Evolutionary conservation across 164 flowering plant genomes (phyloP).

Genomic region (Annona squamosa): DNA sequence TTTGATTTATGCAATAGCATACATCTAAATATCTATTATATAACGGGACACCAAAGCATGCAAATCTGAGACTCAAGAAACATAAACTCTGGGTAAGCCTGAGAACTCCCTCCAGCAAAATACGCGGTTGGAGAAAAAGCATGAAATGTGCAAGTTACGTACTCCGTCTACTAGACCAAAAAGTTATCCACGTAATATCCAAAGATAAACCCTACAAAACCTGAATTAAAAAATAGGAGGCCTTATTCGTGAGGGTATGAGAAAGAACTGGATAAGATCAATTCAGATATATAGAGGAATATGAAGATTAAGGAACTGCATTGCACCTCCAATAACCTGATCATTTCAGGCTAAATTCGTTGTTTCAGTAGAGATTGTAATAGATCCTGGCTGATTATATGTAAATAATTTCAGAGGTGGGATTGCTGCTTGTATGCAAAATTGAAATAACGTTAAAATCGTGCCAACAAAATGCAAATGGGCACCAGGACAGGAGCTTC

Average conservation of each 20-base stretch:
- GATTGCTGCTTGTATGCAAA: background rate
- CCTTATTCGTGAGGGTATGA: conserved; percentile 39
- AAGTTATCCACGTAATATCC: background rate
- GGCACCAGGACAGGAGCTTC: background rate
- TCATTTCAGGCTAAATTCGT: conserved; percentile 11
- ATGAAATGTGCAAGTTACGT: no score
- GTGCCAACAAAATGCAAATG: background rate
- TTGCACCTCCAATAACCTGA: conserved; percentile 85
- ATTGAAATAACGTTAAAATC: background rate
- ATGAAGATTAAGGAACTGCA: conserved; percentile 50
- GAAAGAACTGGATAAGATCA: conserved; percentile 64
- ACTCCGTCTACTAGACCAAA: background rate
- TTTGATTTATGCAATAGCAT: background rate
- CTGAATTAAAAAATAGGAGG: conserved; percentile 16
- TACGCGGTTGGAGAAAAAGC: no score
- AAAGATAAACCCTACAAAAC: background rate
- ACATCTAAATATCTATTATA: no score
- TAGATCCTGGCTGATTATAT: background rate
- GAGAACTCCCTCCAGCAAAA: background rate
- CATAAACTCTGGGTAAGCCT: no score
- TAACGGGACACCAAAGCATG: background rate
- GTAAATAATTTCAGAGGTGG: no score
- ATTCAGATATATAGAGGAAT: conserved; percentile 82
- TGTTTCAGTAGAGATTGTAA: background rate
- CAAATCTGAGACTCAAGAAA: background rate